Conservation (phyloP, 1,139 yeast genomes). For the Hyphopichia pseudoburtonii region DNA sequence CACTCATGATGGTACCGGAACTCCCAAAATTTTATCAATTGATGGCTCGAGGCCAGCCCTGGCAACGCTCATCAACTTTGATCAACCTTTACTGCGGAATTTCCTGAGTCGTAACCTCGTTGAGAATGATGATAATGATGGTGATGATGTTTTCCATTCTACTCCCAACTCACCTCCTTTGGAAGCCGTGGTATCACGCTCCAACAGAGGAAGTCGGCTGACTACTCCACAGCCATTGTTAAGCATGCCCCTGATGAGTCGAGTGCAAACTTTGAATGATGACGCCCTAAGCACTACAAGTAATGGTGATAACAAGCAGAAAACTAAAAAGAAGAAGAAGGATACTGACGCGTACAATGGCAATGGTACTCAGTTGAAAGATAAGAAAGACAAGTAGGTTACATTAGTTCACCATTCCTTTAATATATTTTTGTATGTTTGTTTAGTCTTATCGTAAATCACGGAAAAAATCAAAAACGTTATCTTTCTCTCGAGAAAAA, state of each 20-base stretch:
- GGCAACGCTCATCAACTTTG: too few species aligned
- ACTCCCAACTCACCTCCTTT: conserved; percentile 8
- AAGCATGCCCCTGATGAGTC: conserved; percentile 16
- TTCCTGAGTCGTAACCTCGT: too few species aligned
- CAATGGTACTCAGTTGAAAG: background rate
- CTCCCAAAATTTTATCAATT: too few species aligned
- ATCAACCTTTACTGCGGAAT: too few species aligned
- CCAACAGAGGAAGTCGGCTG: conserved; percentile 12
- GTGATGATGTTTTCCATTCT: background rate
- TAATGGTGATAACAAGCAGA: background rate
- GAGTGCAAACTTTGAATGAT: conserved; percentile 21
- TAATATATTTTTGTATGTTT: too few species aligned
- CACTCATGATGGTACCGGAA: too few species aligned
- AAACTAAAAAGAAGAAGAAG: background rate
- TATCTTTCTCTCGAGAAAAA: too few species aligned
- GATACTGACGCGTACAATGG: background rate
- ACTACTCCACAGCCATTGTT: conserved; percentile 16
- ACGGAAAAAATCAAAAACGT: too few species aligned
- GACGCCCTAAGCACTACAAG: too few species aligned
- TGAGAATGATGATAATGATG: background rate
- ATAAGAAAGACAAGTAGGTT: background rate
- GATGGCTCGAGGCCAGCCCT: too few species aligned
- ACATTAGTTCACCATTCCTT: too few species aligned
- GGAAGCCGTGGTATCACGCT: background rate
- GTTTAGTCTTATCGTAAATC: too few species aligned